Percentiles rank a stretch among this genome's conserved stretches.
Conservation (phyloP, 2,329 filamentous ascomycete genomes). For the Aureobasidium zeae region DNA sequence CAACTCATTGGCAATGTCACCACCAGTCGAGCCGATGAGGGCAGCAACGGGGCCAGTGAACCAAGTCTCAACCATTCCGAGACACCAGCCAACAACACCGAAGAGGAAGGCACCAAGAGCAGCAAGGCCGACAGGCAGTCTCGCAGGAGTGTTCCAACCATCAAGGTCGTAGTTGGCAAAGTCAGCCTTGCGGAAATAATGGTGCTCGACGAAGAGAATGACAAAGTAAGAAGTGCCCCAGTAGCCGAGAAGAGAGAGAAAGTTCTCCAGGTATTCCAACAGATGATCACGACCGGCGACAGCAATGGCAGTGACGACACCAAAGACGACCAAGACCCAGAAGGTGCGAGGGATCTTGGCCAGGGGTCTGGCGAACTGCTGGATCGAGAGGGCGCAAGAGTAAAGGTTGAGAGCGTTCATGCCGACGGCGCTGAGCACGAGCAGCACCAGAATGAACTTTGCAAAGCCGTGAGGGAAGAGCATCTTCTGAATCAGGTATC, state of each 20-base stretch:
- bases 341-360: conserved; percentile 45
- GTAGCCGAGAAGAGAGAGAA: conserved; percentile 39
- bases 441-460: conserved; percentile 38
- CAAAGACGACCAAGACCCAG: conserved; percentile 38
- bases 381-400: conserved; percentile 36
- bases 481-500: conserved; percentile 39
- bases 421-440: conserved; percentile 28
- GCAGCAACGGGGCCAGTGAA: conserved; percentile 50
- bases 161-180: conserved; percentile 37
- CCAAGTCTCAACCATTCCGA: conserved; percentile 53
- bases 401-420: conserved; percentile 37
- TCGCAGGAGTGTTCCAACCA: conserved; percentile 37
- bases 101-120: conserved; percentile 32
- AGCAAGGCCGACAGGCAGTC: conserved; percentile 36
- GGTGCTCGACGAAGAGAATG: conserved; percentile 39
- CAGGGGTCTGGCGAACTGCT: conserved; percentile 40
- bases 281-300: conserved; percentile 37
- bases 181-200: conserved; percentile 34
- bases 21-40: conserved; percentile 47
- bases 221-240: conserved; percentile 40
- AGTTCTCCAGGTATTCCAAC: conserved; percentile 37
- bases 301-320: conserved; percentile 36
- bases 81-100: conserved; percentile 38
- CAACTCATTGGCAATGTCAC: conserved; percentile 48
- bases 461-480: conserved; percentile 40